Evolutionary conservation across 805 yeast genomes (phyloP).

Genomic region (Lachancea sp.): DNA sequence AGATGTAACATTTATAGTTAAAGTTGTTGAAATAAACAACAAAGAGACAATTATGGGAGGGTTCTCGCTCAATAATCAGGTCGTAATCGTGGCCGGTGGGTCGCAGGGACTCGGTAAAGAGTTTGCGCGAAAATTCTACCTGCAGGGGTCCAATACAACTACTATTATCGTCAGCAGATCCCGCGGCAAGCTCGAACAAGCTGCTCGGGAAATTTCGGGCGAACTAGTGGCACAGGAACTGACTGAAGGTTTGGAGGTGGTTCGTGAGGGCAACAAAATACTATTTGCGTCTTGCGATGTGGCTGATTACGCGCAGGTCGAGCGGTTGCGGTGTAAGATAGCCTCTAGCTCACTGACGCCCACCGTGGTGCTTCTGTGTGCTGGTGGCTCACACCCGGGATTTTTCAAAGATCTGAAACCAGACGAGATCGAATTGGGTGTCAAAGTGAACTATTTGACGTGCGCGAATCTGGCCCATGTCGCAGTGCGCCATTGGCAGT

Average conservation of each 20-base stretch:
- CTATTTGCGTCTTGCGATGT: constrained; percentile 59
- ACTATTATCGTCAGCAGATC: constrained; percentile 78
- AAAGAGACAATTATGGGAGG: constrained; percentile 10
- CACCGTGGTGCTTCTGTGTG: constrained; percentile 77
- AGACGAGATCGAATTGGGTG: constrained; percentile 53
- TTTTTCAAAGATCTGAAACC: constrained; percentile 62
- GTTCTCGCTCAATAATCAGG: constrained; percentile 38
- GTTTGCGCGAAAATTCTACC: constrained; percentile 53
- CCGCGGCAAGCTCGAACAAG: constrained; percentile 46
- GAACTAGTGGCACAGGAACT: constrained; percentile 16
- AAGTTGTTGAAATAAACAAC: too few species aligned
- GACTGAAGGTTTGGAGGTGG: constrained; percentile 11
- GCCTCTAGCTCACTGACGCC: constrained; percentile 39
- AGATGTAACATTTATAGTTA: constrained; percentile 2
- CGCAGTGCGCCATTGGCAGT: constrained; percentile 38
- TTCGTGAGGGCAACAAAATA: constrained; percentile 24
- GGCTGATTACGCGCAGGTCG: constrained; percentile 47
- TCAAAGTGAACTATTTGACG: constrained; percentile 65
- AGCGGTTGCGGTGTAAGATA: constrained; percentile 21
- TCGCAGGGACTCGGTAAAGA: constrained; percentile 91
- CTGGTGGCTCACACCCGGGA: constrained; percentile 80
- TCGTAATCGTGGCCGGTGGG: constrained; percentile 82
- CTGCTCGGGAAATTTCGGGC: constrained; percentile 39
- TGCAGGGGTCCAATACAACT: constrained; percentile 14
- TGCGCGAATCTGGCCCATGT: constrained; percentile 67